These are phyloP conservation scores for Pythium scleroteichum DNA, from an alignment of 352 stramenopile genomes.

Conservation along the genomic window DNA sequence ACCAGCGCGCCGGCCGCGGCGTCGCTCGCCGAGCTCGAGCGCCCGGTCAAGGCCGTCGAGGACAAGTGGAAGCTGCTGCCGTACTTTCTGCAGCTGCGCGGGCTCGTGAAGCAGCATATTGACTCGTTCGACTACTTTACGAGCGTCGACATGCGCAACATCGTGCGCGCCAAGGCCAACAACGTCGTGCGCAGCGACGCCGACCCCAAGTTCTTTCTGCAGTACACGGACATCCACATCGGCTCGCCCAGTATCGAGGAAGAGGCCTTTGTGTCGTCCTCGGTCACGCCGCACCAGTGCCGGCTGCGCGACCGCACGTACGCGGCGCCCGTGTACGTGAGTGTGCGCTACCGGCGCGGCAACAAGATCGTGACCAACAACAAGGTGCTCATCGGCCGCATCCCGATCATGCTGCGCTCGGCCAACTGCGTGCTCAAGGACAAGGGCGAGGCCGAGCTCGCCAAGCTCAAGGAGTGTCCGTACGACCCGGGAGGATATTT, in stretches of 20 bases:
- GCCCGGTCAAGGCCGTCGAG: constrained; percentile 75
- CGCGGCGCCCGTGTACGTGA: constrained; percentile 98
- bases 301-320: constrained; percentile 99
- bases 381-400: constrained; percentile 94
- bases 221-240: constrained; percentile 99
- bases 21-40: constrained; percentile 61
- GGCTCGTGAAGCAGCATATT: constrained; percentile 98
- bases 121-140: constrained; percentile 99
- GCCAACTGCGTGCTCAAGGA: constrained; percentile 95
- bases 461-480: constrained; percentile 98
- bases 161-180: constrained; percentile 94
- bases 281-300: constrained; percentile 98
- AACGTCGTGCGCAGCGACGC: constrained; percentile 90
- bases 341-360: constrained; percentile 97
- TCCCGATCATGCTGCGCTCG: constrained; percentile 98
- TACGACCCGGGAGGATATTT: constrained; percentile 99
- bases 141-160: constrained; percentile 98
- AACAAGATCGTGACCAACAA: constrained; percentile 99
- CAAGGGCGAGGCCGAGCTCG: constrained; percentile 94
- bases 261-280: constrained; percentile 93
- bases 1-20: constrained; percentile 17
- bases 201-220: constrained; percentile 98
- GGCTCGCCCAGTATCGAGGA: constrained; percentile 96
- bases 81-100: constrained; percentile 95
- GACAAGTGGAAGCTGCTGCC: constrained; percentile 99